Evolutionary conservation across 805 yeast genomes (phyloP), one percentile per base, ranked within the genome.

Genomic region (Helenozyma baotianmanensis): DNA sequence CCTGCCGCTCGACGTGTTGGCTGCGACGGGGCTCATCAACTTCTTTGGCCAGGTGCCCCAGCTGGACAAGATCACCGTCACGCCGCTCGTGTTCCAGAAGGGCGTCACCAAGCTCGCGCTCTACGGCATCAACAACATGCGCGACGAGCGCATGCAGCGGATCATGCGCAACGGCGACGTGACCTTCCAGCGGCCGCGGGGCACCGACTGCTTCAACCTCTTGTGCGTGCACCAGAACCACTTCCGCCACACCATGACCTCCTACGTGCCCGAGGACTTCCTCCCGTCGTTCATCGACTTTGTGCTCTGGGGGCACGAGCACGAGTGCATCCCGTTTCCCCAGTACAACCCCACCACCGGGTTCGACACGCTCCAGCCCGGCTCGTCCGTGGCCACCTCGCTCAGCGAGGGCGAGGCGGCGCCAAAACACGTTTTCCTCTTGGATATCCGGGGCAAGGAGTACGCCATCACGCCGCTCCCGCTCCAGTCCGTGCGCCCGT

Each of bases 301-400:
- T 36, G 80, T 92, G 0, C 62, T 89, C 2, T 92, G 98, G 98
- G 98, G 98, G 12, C 98, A 92, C 57, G 98, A 92, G 54, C 98
- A 92, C 58, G 97, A 92, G 53, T 87, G 97, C 51, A 70, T 80
- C 4, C 85, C 90, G 1, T 76, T 74, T 37, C 77, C 95, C 0
- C 71, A 67, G 1, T 64, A 64, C 27, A 81, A 82, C 47, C 64
- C 76, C 1, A 70, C 68, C 9, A 72, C 72, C 2, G 82, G 80
- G 1, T 87, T 90, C 51, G 77, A 77, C 35, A 87, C 88, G 0
- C 66, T 92, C 23, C 96, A 88, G 53, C 92, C 96, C 0, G 98
- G 98, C 1, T 85, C 96, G 1, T 83, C 96, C 0, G 83, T 92
- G 12, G 97, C 95, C 0, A 92, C 98, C 0, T 80, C 95, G 2